Evolutionary conservation across 495 filamentous ascomycete species (phyloP).

Genomic region (Daldinia grandis): DNA sequence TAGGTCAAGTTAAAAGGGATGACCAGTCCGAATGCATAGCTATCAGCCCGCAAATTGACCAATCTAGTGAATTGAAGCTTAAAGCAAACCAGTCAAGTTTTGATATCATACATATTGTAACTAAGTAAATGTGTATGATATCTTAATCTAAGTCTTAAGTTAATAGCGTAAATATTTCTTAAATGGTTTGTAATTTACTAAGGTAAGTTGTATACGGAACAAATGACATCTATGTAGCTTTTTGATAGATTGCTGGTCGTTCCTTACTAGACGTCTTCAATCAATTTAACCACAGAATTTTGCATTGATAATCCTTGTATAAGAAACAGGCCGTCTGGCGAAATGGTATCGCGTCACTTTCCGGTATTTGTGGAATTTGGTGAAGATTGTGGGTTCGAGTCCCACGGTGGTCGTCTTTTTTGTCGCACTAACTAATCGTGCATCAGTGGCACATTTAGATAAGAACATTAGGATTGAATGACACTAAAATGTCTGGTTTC

Average conservation of each 20-base stretch:
- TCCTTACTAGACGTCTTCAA: neutral
- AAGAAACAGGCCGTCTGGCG: neutral
- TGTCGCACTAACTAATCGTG: neutral
- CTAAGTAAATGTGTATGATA: neutral
- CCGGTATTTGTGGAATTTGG: neutral
- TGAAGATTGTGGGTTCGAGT: slow-evolving; percentile 5
- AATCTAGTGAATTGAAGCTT: neutral
- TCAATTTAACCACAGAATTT: neutral
- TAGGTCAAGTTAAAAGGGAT: neutral
- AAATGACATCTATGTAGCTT: neutral
- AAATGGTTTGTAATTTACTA: neutral
- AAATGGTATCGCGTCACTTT: slow-evolving; percentile 5
- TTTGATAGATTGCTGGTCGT: neutral
- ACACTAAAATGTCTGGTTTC: too few relatives aligned
- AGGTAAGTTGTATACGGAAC: neutral
- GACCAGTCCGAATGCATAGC: neutral
- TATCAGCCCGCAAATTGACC: neutral
- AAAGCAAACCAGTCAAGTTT: too few relatives aligned
- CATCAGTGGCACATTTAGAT: neutral
- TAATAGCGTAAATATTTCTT: too few relatives aligned
- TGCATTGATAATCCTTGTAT: neutral
- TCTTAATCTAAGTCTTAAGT: too few relatives aligned
- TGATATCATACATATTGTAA: too few relatives aligned
- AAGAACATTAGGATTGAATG: too few relatives aligned
- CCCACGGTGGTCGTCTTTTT: neutral